These are phyloP conservation scores for Jamesozyma piceae DNA, from an alignment of 805 yeast genomes.

Conservation along the genomic window DNA sequence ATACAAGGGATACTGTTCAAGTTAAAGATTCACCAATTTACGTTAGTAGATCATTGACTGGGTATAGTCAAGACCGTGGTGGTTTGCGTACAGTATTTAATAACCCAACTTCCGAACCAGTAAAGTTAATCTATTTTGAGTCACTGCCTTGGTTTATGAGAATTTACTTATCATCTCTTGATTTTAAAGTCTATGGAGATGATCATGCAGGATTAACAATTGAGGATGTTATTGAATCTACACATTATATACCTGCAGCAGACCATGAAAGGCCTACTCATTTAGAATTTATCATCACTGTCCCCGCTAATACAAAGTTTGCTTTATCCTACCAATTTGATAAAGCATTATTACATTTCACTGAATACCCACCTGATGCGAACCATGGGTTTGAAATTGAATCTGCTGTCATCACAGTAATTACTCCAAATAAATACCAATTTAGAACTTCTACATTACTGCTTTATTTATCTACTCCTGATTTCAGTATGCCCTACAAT, in stretches of 20 bases:
- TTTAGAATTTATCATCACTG: conserved; percentile 52
- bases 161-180: conserved; percentile 63
- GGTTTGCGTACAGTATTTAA: conserved; percentile 70
- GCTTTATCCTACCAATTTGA: conserved; percentile 72
- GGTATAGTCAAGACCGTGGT: conserved; percentile 85
- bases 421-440: conserved; percentile 38
- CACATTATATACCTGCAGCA: conserved; percentile 63
- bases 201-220: conserved; percentile 12
- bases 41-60: conserved; percentile 81
- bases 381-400: conserved; percentile 94
- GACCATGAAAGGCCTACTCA: conserved; percentile 80
- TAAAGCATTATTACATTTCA: conserved; percentile 70
- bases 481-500: conserved; percentile 97
- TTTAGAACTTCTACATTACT: conserved; percentile 80
- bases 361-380: conserved; percentile 99
- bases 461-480: conserved; percentile 88
- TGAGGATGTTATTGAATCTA: conserved; percentile 37
- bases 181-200: conserved; percentile 27
- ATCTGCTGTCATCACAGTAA: conserved; percentile 69
- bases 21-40: conserved; percentile 48
- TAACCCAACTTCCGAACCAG: conserved; percentile 49
- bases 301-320: conserved; percentile 58
- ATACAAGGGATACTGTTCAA: conserved; percentile 37
- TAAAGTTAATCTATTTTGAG: conserved; percentile 59
- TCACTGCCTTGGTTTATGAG: conserved; percentile 90